Conservation (phyloP, 2,329 filamentous ascomycete genomes). For the Purpureocillium lavendulum region DNA sequence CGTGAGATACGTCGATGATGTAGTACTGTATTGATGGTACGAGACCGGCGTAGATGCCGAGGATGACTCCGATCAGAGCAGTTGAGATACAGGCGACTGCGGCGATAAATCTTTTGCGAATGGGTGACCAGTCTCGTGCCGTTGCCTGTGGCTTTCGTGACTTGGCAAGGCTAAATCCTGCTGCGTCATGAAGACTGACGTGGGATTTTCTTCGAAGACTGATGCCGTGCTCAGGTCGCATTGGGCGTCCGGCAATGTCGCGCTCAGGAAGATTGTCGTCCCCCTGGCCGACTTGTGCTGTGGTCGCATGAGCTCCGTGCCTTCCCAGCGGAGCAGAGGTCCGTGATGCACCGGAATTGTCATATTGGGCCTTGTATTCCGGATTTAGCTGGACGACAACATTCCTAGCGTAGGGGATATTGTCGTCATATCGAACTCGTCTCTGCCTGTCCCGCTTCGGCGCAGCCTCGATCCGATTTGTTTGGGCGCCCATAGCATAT, state of each 20-base stretch:
- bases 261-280: conserved; percentile 16
- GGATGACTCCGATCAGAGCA: conserved; percentile 58
- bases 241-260: conserved; percentile 14
- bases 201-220: conserved; percentile 43
- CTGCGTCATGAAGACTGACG: conserved; percentile 41
- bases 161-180: conserved; percentile 42
- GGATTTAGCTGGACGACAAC: conserved; percentile 1
- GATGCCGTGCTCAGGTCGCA: conserved; percentile 23
- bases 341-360: neutral
- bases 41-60: conserved; percentile 70
- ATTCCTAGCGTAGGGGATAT: neutral
- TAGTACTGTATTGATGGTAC: conserved; percentile 75
- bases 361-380: conserved; percentile 2
- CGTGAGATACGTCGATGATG: conserved; percentile 60
- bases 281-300: conserved; percentile 6
- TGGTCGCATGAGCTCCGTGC: neutral
- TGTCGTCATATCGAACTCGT: neutral
- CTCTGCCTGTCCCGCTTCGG: neutral
- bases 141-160: conserved; percentile 55
- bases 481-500: neutral
- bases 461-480: too few relatives aligned
- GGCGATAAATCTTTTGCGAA: conserved; percentile 61
- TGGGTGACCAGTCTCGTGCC: conserved; percentile 62
- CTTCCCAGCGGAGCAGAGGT: neutral
- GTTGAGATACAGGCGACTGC: conserved; percentile 65